Evolutionary conservation across 176 grass and related monocot species (phyloP).

Genomic region (Dactylis glomerata): DNA sequence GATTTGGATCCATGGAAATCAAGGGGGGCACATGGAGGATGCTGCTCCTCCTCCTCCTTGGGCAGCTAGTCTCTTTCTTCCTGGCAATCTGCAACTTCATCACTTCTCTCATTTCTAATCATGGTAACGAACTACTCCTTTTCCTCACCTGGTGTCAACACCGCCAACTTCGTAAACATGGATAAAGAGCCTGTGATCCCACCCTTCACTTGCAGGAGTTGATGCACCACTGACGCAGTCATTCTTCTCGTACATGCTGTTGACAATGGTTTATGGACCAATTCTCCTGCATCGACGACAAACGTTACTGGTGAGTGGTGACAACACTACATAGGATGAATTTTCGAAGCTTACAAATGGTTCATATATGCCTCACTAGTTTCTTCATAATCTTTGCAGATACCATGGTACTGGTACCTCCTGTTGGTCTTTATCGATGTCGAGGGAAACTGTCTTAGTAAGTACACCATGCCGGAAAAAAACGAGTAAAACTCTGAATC

Average conservation of each 20-base stretch:
- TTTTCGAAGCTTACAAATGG: background rate
- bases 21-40: slow-evolving; percentile 34
- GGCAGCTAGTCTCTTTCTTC: slow-evolving; percentile 55
- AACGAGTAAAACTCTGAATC: background rate
- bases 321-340: background rate
- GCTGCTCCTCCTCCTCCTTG: slow-evolving; percentile 37
- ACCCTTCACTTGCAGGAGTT: slow-evolving; percentile 25
- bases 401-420: slow-evolving; percentile 69
- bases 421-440: slow-evolving; percentile 54
- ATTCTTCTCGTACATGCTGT: slow-evolving; percentile 42
- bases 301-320: slow-evolving; percentile 40
- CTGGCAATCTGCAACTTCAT: slow-evolving; percentile 50
- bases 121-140: slow-evolving; percentile 9
- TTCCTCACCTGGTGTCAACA: background rate
- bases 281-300: slow-evolving; percentile 33
- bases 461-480: background rate
- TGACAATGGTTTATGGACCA: slow-evolving; percentile 45
- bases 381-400: slow-evolving; percentile 25
- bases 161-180: background rate
- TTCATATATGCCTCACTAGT: background rate
- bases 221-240: slow-evolving; percentile 54
- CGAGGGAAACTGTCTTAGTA: slow-evolving; percentile 56
- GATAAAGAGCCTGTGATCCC: background rate
- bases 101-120: slow-evolving; percentile 41
- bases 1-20: slow-evolving; percentile 15